Conservation (phyloP, 2,329 filamentous ascomycete species). For the Venturia aucupariae region DNA sequence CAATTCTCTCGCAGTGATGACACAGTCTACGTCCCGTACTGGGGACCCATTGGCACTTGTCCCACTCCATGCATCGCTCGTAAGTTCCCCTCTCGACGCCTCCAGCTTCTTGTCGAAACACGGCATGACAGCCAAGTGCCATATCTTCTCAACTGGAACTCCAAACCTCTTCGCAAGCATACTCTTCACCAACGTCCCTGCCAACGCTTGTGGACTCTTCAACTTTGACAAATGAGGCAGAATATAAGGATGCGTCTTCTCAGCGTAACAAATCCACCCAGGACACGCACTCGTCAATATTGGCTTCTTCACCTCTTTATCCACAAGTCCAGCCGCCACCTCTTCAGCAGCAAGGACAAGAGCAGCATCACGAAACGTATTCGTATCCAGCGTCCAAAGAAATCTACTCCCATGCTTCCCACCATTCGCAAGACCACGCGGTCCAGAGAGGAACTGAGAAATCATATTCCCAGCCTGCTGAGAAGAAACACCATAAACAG, state of each 20-base stretch:
- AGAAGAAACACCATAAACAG: slow-evolving; percentile 68
- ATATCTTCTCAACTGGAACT: slow-evolving; percentile 71
- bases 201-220: slow-evolving; percentile 89
- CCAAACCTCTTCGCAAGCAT: slow-evolving; percentile 63
- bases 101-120: slow-evolving; percentile 99
- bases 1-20: slow-evolving; percentile 93
- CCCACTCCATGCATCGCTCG: slow-evolving; percentile 59
- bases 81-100: slow-evolving; percentile 86
- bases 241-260: slow-evolving; percentile 93
- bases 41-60: slow-evolving; percentile 18
- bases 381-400: slow-evolving; percentile 85
- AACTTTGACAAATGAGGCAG: slow-evolving; percentile 82
- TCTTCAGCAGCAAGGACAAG: slow-evolving; percentile 53
- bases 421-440: slow-evolving; percentile 57
- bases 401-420: slow-evolving; percentile 70
- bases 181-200: slow-evolving; percentile 84
- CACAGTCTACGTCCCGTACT: slow-evolving; percentile 88
- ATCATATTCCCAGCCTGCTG: slow-evolving; percentile 72
- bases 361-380: slow-evolving; percentile 69
- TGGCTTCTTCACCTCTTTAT: slow-evolving; percentile 42
- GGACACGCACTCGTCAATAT: slow-evolving; percentile 86
- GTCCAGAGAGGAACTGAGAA: slow-evolving; percentile 64
- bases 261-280: slow-evolving; percentile 97
- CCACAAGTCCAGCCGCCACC: slow-evolving; percentile 29
- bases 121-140: slow-evolving; percentile 94